These are phyloP conservation scores for Dactylellina haptotyla DNA, from an alignment of 2,329 filamentous ascomycete species.

Conservation along the genomic window DNA sequence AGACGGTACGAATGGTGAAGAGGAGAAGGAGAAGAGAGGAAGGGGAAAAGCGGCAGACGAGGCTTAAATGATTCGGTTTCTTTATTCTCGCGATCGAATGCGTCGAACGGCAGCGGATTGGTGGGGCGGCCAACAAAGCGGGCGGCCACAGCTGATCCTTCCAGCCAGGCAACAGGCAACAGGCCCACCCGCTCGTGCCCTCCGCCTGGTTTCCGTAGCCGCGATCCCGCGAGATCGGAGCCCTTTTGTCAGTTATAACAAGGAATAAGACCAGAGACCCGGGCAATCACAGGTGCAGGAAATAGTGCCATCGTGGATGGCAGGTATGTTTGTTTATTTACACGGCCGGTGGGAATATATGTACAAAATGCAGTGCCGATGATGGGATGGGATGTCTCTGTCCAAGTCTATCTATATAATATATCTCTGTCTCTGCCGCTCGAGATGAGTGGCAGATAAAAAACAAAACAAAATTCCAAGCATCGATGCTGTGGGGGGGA, in stretches of 20 bases:
- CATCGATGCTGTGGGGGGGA: not conserved
- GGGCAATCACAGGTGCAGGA: too few species aligned
- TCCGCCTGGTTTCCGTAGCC: too few species aligned
- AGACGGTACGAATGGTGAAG: not conserved
- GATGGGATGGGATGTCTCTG: slow-evolving; percentile 8
- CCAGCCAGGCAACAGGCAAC: too few species aligned
- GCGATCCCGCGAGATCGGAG: too few species aligned
- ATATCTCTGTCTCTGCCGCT: not conserved
- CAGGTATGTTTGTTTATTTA: not conserved
- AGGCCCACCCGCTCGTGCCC: too few species aligned
- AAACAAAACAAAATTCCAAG: not conserved
- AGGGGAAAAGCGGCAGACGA: not conserved
- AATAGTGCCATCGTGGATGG: too few species aligned
- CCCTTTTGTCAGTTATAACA: too few species aligned
- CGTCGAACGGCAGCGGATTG: not conserved
- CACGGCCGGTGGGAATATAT: not conserved
- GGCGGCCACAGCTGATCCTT: too few species aligned
- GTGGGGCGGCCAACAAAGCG: not conserved
- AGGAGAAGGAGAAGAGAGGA: not conserved
- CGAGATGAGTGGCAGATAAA: not conserved
- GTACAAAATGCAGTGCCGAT: too few species aligned
- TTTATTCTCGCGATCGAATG: not conserved
- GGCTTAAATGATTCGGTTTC: not conserved
- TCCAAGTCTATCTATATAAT: not conserved
- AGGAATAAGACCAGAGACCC: too few species aligned